Evolutionary conservation across 139 green algal genomes (phyloP).

Genomic region (Deuterostichococcus epilithicus): DNA sequence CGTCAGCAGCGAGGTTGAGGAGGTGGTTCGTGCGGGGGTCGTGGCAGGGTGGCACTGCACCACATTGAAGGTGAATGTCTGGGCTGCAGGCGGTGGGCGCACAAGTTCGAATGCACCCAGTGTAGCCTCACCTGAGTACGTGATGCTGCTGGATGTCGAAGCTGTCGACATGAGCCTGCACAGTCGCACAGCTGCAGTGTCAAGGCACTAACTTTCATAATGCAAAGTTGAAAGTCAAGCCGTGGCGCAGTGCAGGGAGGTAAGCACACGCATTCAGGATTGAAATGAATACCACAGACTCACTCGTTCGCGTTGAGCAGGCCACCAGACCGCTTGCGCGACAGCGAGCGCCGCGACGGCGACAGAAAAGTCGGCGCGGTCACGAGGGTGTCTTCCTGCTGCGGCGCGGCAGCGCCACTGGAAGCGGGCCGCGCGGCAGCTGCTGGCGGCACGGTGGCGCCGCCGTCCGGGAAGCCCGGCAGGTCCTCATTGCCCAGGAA

Average conservation of each 20-base stretch:
- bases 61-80: too few species aligned
- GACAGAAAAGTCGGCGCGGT: neutral
- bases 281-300: neutral
- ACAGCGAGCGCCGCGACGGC: neutral
- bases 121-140: neutral
- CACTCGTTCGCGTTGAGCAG: neutral
- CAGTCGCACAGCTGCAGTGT: too few species aligned
- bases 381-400: neutral
- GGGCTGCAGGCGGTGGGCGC: too few species aligned
- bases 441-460: neutral
- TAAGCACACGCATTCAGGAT: too few species aligned
- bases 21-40: too few species aligned
- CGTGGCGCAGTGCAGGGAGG: too few species aligned
- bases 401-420: neutral
- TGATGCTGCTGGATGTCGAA: neutral
- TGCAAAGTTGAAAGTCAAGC: too few species aligned
- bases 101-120: too few species aligned
- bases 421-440: too few species aligned
- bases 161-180: neutral
- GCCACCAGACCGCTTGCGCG: neutral
- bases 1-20: too few species aligned
- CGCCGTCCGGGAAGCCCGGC: neutral
- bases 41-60: too few species aligned
- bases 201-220: too few species aligned
- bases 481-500: neutral